These are phyloP conservation scores for Salix koriyanagi DNA, from an alignment of 345 rosid genomes.

Conservation along the genomic window DNA sequence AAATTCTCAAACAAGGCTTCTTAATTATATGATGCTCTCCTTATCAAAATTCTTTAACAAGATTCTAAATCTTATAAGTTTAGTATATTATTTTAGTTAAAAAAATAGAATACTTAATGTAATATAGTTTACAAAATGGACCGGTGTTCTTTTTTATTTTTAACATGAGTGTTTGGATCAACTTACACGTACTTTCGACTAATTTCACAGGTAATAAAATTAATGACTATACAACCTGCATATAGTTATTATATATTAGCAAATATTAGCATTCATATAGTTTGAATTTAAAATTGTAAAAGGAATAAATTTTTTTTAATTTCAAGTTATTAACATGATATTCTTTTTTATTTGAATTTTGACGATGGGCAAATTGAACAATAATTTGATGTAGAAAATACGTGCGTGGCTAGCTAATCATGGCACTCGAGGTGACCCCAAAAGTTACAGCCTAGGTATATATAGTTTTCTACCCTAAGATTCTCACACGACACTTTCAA, in stretches of 20 bases:
- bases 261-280: too few species aligned
- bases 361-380: not conserved
- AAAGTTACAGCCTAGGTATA: not conserved
- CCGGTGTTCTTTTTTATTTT: not conserved
- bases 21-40: not conserved
- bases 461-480: not conserved
- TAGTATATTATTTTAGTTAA: not conserved
- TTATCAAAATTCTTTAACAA: not conserved
- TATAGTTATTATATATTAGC: too few species aligned
- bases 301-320: too few species aligned
- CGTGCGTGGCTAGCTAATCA: not conserved
- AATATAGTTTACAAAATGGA: not conserved
- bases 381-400: not conserved
- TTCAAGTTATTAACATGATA: too few species aligned
- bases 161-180: rapidly evolving
- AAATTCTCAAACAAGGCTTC: not conserved
- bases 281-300: too few species aligned
- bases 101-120: not conserved
- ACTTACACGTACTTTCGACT: rapidly evolving
- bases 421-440: not conserved
- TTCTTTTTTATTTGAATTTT: not conserved
- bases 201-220: too few species aligned
- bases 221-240: rapidly evolving
- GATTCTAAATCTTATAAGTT: not conserved
- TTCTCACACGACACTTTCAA: not conserved